Conservation (phyloP, 1,284 basidiomycete species). For the Heterobasidion parviporum region DNA sequence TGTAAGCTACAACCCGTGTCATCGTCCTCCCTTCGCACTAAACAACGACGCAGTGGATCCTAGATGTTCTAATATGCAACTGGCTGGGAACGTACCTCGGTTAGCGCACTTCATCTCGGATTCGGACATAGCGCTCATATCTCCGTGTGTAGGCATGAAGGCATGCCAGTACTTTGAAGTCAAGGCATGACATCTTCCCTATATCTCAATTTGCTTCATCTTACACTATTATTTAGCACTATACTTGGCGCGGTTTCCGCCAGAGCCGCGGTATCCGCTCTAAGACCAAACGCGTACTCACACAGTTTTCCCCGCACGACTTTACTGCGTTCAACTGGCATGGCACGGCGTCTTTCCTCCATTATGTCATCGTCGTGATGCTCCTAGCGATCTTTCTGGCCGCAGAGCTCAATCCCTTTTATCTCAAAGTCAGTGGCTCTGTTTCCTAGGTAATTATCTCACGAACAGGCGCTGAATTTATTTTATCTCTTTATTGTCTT, state of each 20-base stretch:
- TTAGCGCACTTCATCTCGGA: conserved; percentile 19
- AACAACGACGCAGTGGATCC: conserved; percentile 52
- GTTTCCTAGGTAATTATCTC: not conserved
- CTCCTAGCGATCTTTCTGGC: conserved; percentile 74
- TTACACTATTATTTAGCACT: conserved; percentile 41
- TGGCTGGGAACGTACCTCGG: conserved; percentile 80
- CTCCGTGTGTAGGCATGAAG: conserved; percentile 58
- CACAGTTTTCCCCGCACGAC: conserved; percentile 78
- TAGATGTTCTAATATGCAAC: conserved; percentile 80
- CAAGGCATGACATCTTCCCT: conserved; percentile 40
- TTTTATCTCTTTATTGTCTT: not conserved
- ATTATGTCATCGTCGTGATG: conserved; percentile 68
- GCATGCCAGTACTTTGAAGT: conserved; percentile 80
- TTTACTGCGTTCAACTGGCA: conserved; percentile 86
- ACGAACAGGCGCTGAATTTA: not conserved
- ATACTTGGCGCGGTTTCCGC: conserved; percentile 76
- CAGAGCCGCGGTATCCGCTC: conserved; percentile 67
- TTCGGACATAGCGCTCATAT: not conserved
- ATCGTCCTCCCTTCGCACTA: conserved; percentile 7
- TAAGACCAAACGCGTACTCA: conserved; percentile 69
- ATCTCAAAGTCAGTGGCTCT: conserved; percentile 51
- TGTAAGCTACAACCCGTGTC: conserved; percentile 36
- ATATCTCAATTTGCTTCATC: not conserved
- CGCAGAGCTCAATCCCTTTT: conserved; percentile 79
- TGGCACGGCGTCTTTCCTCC: conserved; percentile 65